phyloP scores from a whole-genome alignment of 2,329 filamentous ascomycete species.

The Plenodomus biglobosus region DNA sequence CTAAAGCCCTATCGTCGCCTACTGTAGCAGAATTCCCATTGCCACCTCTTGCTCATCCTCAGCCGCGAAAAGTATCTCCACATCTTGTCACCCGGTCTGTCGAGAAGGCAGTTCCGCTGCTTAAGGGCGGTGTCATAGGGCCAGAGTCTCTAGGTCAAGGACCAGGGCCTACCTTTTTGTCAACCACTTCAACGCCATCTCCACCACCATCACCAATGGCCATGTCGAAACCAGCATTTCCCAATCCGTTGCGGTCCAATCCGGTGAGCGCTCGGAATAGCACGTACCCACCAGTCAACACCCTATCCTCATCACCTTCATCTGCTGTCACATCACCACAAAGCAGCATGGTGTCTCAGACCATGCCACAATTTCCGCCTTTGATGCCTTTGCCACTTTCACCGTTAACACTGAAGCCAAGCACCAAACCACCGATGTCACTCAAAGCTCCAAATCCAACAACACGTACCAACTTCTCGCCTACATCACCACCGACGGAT shows the following conservation, averaged over 20 bases:
- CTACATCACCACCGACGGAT: conserved; percentile 12
- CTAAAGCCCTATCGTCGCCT: conserved; percentile 14
- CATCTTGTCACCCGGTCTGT: conserved; percentile 24
- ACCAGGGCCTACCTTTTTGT: conserved; percentile 38
- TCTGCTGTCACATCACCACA: conserved; percentile 22
- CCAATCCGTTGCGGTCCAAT: conserved; percentile 27
- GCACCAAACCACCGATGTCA: conserved; percentile 34
- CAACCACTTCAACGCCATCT: conserved; percentile 38
- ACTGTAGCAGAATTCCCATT: conserved; percentile 10
- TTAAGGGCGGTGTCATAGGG: conserved; percentile 17
- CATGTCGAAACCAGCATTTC: conserved; percentile 26
- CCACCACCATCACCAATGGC: conserved; percentile 34
- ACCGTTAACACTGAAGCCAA: conserved; percentile 38
- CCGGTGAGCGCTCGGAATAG: conserved; percentile 15
- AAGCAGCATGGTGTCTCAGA: conserved; percentile 6
- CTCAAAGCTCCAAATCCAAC: conserved; percentile 38
- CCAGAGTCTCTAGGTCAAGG: conserved; percentile 19
- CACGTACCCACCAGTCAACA: conserved; percentile 22
- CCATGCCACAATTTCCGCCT: conserved; percentile 25
- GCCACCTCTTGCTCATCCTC: conserved; percentile 21
- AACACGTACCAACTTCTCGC: conserved; percentile 35
- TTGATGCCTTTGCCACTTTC: conserved; percentile 39
- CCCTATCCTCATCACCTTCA: conserved; percentile 28
- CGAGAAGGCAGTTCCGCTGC: conserved; percentile 15
- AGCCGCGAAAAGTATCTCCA: conserved; percentile 11